Evolutionary conservation across 176 grass and related monocot species (phyloP), one percentile per base, ranked within the genome.

Genomic region (Triticum timopheevii): DNA sequence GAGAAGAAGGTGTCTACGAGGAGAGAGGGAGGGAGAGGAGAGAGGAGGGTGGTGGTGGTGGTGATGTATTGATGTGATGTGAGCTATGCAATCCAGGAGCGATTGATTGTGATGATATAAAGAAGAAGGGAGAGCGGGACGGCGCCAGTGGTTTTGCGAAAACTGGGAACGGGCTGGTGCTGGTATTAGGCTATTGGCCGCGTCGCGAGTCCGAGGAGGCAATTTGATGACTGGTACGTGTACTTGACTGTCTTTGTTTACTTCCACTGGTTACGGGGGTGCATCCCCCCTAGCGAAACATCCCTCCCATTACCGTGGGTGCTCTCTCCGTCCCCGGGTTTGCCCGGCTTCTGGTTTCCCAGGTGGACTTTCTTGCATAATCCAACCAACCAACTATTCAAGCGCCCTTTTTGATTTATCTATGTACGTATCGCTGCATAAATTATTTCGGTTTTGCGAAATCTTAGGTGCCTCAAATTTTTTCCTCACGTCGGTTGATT

Each of bases 301-400:
- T 77, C 47, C 27, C 74, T 77, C 47, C 47, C 74, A 77, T 77
- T 77, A 77, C 74, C 74, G 74, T 77, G 74, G 74, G 74, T 77
- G 74, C 74, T 56, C 47, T 20, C 8, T 2, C 47, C 74, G 50
- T 59, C 17, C 7, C 19, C 54, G 16, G 74, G 52, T 77, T 77
- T 77, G 47, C 74, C 74, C 16, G 1, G 0, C 27, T 34, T 20
- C 74, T 13, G 74, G 74, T 77, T 77, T 76, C 34, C 8, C 10
- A 10, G 5, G 74, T 77, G 47, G 74, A 54, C 74, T 77, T 77
- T 54, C 27, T 3, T 33, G 27, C 9, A 12, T 76, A 54, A 56
- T 56, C 73, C 49, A 52, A 52, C 16, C 15, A 19, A 54, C 50
- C 5, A 54, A 54, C 50, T 54, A 54, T 54, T 54, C 50, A 54